Conservation (phyloP, 2,329 filamentous ascomycete species). For the Colletotrichum nymphaeae region DNA sequence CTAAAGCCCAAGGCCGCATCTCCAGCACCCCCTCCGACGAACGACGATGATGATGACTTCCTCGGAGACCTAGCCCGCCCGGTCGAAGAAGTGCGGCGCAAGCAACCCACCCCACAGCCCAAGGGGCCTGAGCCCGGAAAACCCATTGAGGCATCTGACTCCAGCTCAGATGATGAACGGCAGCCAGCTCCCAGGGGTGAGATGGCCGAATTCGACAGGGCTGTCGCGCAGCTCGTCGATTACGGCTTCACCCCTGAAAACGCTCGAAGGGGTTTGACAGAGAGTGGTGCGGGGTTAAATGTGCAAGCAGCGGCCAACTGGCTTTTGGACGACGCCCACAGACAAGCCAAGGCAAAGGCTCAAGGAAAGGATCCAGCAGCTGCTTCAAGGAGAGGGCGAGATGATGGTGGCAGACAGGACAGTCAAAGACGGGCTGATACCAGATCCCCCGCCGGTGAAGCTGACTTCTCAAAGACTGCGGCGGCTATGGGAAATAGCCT, state of each 20-base stretch:
- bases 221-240: slow-evolving; percentile 89
- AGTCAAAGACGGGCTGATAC: slow-evolving; percentile 55
- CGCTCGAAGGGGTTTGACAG: slow-evolving; percentile 81
- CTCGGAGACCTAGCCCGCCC: slow-evolving; percentile 73
- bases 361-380: slow-evolving; percentile 62
- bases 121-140: slow-evolving; percentile 64
- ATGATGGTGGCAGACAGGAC: slow-evolving; percentile 39
- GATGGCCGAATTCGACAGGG: slow-evolving; percentile 71
- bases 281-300: slow-evolving; percentile 82
- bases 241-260: slow-evolving; percentile 94
- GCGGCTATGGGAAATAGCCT: slow-evolving; percentile 85
- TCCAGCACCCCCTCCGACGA: slow-evolving; percentile 40
- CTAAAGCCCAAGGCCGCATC: slow-evolving; percentile 59
- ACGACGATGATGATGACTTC: slow-evolving; percentile 68
- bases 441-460: slow-evolving; percentile 69
- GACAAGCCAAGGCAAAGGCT: slow-evolving; percentile 80
- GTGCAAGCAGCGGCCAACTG: slow-evolving; percentile 89
- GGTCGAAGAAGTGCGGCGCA: slow-evolving; percentile 70
- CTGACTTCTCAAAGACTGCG: slow-evolving; percentile 83
- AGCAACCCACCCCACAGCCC: slow-evolving; percentile 51
- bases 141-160: slow-evolving; percentile 63
- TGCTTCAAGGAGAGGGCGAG: slow-evolving; percentile 52
- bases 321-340: slow-evolving; percentile 91
- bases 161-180: slow-evolving; percentile 59
- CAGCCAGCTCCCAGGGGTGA: slow-evolving; percentile 39